These are phyloP conservation scores for Aspergillus viridinutans DNA, from an alignment of 2,329 filamentous ascomycete genomes.

Conservation along the genomic window DNA sequence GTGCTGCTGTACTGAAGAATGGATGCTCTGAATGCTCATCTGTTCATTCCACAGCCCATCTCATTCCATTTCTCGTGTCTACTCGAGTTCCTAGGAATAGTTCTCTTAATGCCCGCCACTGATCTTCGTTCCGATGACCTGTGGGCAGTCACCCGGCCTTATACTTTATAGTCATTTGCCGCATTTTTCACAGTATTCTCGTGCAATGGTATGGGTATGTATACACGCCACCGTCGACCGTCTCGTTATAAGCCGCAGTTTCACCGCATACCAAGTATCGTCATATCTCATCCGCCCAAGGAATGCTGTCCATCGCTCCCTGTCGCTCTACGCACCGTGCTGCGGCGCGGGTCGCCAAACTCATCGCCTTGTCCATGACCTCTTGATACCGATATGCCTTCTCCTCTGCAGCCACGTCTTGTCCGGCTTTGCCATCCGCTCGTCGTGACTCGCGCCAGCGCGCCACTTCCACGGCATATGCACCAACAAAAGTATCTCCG, in stretches of 20 bases:
- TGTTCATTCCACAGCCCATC: not conserved
- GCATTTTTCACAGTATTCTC: not conserved
- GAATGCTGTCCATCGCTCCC: slow-evolving; percentile 48
- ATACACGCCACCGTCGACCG: not conserved
- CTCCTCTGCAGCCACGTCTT: slow-evolving; percentile 31
- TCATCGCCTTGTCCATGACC: slow-evolving; percentile 45
- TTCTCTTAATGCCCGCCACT: not conserved
- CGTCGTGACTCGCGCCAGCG: slow-evolving; percentile 41
- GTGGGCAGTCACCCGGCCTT: not conserved
- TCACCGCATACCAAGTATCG: slow-evolving; percentile 7
- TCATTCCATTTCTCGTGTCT: not conserved
- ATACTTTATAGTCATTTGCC: not conserved
- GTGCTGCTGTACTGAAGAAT: not conserved
- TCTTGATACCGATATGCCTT: slow-evolving; percentile 35
- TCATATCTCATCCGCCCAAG: slow-evolving; percentile 44
- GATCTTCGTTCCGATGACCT: not conserved
- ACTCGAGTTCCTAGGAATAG: not conserved
- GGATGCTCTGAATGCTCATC: not conserved
- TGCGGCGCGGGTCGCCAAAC: slow-evolving; percentile 41
- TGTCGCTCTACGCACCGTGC: slow-evolving; percentile 42
- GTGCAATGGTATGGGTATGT: not conserved
- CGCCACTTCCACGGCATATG: slow-evolving; percentile 72
- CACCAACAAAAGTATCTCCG: slow-evolving; percentile 90
- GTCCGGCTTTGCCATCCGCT: slow-evolving; percentile 50
- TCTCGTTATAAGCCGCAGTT: not conserved